Evolutionary conservation across 1,139 yeast species (phyloP).

Genomic region (Candida pseudoviswanathii): DNA sequence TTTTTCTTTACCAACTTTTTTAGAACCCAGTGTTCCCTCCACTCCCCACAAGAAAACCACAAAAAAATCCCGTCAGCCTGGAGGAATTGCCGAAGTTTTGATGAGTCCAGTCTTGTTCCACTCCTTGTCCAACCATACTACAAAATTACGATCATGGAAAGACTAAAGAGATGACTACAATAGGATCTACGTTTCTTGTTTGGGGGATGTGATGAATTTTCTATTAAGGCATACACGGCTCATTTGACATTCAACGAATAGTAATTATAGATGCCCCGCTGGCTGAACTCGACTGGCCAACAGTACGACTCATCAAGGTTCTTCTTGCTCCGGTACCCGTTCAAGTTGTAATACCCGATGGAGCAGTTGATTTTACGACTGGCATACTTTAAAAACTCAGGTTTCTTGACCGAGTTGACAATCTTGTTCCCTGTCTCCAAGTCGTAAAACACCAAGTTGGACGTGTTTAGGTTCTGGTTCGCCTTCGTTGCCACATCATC

Average conservation of each 20-base stretch:
- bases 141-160: too few relatives aligned
- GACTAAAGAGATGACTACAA: too few relatives aligned
- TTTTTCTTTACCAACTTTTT: too few relatives aligned
- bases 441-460: slow-evolving; percentile 57
- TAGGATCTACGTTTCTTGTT: too few relatives aligned
- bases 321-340: slow-evolving; percentile 35
- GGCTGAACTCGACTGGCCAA: slow-evolving; percentile 66
- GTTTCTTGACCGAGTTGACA: slow-evolving; percentile 55
- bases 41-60: too few relatives aligned
- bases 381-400: slow-evolving; percentile 62
- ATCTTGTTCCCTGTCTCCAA: slow-evolving; percentile 67
- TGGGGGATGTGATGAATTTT: too few relatives aligned
- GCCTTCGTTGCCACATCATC: slow-evolving; percentile 28
- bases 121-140: too few relatives aligned
- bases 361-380: slow-evolving; percentile 64
- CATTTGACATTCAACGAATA: slow-evolving; percentile 53
- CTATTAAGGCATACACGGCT: not conserved
- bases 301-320: slow-evolving; percentile 42
- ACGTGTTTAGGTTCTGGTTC: slow-evolving; percentile 18
- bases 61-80: too few relatives aligned
- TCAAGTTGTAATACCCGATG: slow-evolving; percentile 50
- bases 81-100: too few relatives aligned
- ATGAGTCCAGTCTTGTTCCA: too few relatives aligned
- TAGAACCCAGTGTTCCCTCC: too few relatives aligned
- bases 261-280: slow-evolving; percentile 73